Percentiles rank a stretch among this genome's conserved stretches.
These are phyloP conservation scores for Lachnellula hyalina DNA, from an alignment of 2,329 filamentous ascomycete genomes.

Conservation along the genomic window DNA sequence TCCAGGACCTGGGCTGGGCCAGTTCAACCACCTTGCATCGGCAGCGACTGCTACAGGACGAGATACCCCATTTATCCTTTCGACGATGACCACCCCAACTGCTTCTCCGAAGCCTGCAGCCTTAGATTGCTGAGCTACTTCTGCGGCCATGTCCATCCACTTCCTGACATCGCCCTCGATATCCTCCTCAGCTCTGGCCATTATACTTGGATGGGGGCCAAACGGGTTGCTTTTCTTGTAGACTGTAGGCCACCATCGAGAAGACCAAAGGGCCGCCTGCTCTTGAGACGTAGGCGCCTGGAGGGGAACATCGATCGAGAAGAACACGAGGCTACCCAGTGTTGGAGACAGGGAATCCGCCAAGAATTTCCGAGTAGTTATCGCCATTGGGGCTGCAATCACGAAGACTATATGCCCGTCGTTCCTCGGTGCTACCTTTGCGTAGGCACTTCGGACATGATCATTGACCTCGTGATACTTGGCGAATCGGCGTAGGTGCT, in stretches of 20 bases:
- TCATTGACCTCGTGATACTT: conserved; percentile 64
- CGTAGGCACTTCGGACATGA: conserved; percentile 53
- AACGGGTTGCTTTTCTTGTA: conserved; percentile 86
- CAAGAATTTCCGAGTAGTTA: conserved; percentile 51
- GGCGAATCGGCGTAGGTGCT: conserved; percentile 71
- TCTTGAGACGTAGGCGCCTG: conserved; percentile 69
- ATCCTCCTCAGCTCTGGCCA: conserved; percentile 64
- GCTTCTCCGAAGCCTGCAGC: conserved; percentile 57
- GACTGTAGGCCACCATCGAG: conserved; percentile 76
- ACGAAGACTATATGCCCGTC: conserved; percentile 44
- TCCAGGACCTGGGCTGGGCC: conserved; percentile 37
- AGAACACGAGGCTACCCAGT: conserved; percentile 41
- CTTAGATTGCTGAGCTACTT: conserved; percentile 56
- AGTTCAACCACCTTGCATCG: conserved; percentile 65
- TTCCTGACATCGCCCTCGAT: conserved; percentile 57
- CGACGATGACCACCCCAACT: conserved; percentile 71
- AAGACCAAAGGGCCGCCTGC: conserved; percentile 69
- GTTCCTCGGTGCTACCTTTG: conserved; percentile 38
- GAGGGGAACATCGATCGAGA: conserved; percentile 59
- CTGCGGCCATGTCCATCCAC: conserved; percentile 64
- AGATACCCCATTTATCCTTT: conserved; percentile 35
- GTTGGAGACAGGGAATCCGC: conserved; percentile 41
- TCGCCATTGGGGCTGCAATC: conserved; percentile 44
- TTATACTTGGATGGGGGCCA: conserved; percentile 73
- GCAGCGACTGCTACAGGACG: conserved; percentile 64